Evolutionary conservation across 192 early-diverging fungal genomes (phyloP).

Genomic region (Lunasporangiospora selenospora): DNA sequence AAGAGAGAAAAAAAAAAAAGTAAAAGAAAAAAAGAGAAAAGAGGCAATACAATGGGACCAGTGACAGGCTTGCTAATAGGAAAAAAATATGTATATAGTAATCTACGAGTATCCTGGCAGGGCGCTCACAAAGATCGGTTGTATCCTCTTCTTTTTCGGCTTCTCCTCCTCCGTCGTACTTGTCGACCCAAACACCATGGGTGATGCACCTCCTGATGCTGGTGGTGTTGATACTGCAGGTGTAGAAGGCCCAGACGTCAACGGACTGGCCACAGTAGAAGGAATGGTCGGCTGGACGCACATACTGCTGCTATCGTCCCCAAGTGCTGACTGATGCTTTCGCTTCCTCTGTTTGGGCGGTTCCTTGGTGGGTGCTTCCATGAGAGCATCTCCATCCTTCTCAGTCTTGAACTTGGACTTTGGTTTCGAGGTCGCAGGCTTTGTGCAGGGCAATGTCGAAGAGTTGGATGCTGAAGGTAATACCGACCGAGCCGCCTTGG

Average conservation of each 20-base stretch:
- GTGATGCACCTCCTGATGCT: not conserved
- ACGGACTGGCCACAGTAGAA: not conserved
- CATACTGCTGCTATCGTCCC: too few species aligned
- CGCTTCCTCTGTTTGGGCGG: slow-evolving; percentile 30
- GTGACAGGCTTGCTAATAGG: not conserved
- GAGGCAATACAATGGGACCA: not conserved
- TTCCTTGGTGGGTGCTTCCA: slow-evolving; percentile 12
- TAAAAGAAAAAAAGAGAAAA: not conserved
- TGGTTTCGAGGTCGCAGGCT: not conserved
- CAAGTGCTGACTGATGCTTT: not conserved
- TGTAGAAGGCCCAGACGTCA: not conserved
- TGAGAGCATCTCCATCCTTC: slow-evolving; percentile 35
- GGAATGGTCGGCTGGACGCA: not conserved
- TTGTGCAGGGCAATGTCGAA: not conserved
- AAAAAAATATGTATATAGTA: not conserved
- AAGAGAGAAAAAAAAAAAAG: slow-evolving; percentile 2
- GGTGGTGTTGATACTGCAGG: not conserved
- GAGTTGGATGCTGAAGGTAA: not conserved
- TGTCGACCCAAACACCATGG: not conserved
- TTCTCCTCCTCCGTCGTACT: not conserved
- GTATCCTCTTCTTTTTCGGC: slow-evolving; percentile 43
- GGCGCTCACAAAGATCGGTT: slow-evolving; percentile 41
- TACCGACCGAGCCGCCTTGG: not conserved
- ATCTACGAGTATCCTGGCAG: slow-evolving; percentile 19
- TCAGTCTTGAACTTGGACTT: slow-evolving; percentile 25